These are phyloP conservation scores for Geoglossum cookeanum DNA, from an alignment of 2,329 filamentous ascomycete genomes.

Conservation along the genomic window DNA sequence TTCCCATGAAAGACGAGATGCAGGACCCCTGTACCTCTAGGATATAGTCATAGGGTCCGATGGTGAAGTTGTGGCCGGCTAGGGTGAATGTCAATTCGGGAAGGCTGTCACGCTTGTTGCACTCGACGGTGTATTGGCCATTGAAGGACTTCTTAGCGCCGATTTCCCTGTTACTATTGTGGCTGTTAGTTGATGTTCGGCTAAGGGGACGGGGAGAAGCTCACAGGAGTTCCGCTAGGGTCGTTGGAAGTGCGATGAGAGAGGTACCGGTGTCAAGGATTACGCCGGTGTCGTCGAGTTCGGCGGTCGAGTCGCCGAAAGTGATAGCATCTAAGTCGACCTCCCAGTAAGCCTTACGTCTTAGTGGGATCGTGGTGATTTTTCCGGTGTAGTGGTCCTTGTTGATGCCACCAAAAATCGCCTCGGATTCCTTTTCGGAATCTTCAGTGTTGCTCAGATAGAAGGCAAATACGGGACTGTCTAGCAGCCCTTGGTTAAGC, in stretches of 20 bases:
- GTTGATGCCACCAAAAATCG: constrained; percentile 76
- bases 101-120: constrained; percentile 59
- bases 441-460: constrained; percentile 66
- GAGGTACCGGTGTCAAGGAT: constrained; percentile 98
- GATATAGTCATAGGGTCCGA: constrained; percentile 79
- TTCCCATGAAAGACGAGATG: constrained; percentile 94
- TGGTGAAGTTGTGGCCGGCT: constrained; percentile 81
- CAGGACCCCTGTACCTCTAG: constrained; percentile 89
- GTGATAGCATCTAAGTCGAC: constrained; percentile 86
- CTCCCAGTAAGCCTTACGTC: constrained; percentile 99
- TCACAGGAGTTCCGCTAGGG: constrained; percentile 75
- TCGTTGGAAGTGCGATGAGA: constrained; percentile 80
- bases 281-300: constrained; percentile 85
- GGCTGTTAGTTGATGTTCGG: background rate
- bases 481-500: constrained; percentile 73
- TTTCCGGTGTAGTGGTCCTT: constrained; percentile 67
- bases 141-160: constrained; percentile 96
- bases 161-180: constrained; percentile 64
- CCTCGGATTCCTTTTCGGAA: constrained; percentile 57
- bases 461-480: constrained; percentile 89
- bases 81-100: constrained; percentile 87
- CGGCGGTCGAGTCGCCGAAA: constrained; percentile 67
- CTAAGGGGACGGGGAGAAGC: constrained; percentile 12
- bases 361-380: constrained; percentile 80
- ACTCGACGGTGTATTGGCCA: constrained; percentile 91